Conservation (phyloP, 768 basidiomycete genomes). For the Harrya chromipes region DNA sequence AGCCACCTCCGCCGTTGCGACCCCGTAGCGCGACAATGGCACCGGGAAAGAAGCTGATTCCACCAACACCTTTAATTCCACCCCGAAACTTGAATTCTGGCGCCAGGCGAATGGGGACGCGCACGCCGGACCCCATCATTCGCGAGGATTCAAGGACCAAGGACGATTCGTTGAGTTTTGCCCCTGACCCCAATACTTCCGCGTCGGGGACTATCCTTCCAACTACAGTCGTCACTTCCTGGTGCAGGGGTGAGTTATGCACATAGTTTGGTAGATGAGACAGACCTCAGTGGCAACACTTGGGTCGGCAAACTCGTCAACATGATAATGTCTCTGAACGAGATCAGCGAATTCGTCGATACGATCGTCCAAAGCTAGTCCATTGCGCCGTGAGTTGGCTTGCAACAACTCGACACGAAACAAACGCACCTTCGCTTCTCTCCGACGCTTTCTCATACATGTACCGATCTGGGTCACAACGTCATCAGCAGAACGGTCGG, state of each 20-base stretch:
- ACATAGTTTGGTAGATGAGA: not conserved
- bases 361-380: slow-evolving; percentile 72
- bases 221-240: slow-evolving; percentile 68
- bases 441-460: slow-evolving; percentile 92
- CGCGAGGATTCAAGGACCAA: slow-evolving; percentile 84
- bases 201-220: slow-evolving; percentile 73
- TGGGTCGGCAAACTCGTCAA: slow-evolving; percentile 80
- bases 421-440: slow-evolving; percentile 67
- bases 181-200: slow-evolving; percentile 50
- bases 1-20: slow-evolving; percentile 85
- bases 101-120: slow-evolving; percentile 72
- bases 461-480: slow-evolving; percentile 61
- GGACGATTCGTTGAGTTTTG: slow-evolving; percentile 72
- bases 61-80: slow-evolving; percentile 55
- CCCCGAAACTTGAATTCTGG: slow-evolving; percentile 63
- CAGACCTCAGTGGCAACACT: slow-evolving; percentile 50
- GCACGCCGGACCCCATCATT: slow-evolving; percentile 59
- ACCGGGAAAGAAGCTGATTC: slow-evolving; percentile 83
- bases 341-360: slow-evolving; percentile 85
- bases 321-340: slow-evolving; percentile 62
- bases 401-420: not conserved
- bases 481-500: not conserved
- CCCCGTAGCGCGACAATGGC: slow-evolving; percentile 84
- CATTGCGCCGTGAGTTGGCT: not conserved
- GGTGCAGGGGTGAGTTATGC: not conserved